These are phyloP conservation scores for Trichoderma reesei DNA, from an alignment of 495 filamentous ascomycete genomes.

Conservation along the genomic window DNA sequence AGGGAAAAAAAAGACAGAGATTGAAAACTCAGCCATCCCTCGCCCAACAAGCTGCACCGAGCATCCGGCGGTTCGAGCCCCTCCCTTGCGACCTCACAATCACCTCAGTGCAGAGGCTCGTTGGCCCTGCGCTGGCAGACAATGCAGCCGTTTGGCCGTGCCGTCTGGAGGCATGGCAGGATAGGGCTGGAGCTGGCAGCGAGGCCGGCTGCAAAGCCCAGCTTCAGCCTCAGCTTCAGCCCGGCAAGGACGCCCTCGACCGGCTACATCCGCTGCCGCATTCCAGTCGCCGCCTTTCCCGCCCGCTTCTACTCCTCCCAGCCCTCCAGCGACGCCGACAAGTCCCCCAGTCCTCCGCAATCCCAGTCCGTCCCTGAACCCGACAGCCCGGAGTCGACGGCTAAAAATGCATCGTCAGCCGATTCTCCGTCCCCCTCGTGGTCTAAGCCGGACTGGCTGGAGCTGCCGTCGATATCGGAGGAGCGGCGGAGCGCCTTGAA, in stretches of 20 bases:
- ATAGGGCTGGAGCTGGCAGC: background rate
- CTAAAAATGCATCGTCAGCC: background rate
- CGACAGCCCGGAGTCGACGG: background rate
- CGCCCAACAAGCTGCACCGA: background rate
- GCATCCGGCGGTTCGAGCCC: constrained; percentile 1
- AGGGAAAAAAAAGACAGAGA: background rate
- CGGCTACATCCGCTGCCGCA: background rate
- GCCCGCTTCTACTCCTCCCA: background rate
- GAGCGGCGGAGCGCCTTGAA: constrained; percentile 59
- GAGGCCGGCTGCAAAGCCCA: background rate
- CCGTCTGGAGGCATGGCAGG: constrained; percentile 6
- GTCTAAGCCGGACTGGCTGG: constrained; percentile 9
- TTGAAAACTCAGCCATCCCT: background rate
- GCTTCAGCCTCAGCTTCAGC: background rate
- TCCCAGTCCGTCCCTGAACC: background rate
- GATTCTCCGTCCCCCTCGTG: background rate
- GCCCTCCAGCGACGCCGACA: background rate
- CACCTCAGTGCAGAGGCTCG: background rate
- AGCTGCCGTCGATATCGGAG: constrained; percentile 74
- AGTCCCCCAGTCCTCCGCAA: background rate
- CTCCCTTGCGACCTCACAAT: background rate
- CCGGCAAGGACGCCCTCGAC: background rate
- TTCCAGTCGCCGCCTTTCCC: background rate
- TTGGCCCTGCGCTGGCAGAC: constrained; percentile 1
- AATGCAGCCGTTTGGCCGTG: constrained; percentile 4